A percentile compares a stretch with the other conserved stretches of the same genome.
These are phyloP conservation scores for Camelina laxa DNA, from an alignment of 345 rosid species.

Conservation along the genomic window DNA sequence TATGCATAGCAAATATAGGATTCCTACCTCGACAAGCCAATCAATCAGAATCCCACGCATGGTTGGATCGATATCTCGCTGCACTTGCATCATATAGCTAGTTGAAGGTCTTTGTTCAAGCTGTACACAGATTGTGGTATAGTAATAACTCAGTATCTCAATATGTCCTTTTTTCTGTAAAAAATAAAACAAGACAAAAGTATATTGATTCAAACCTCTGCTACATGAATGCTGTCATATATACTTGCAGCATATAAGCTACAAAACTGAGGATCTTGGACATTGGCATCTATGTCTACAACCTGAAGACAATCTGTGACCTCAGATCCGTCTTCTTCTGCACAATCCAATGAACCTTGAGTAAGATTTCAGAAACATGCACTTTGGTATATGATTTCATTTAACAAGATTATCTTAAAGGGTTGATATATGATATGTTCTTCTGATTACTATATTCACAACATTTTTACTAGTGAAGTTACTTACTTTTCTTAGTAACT, in stretches of 20 bases:
- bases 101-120: constrained; percentile 73
- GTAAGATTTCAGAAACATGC: constrained; percentile 4
- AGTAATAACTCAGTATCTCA: constrained; percentile 2
- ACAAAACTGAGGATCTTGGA: constrained; percentile 66
- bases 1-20: neutral
- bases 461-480: neutral
- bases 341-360: constrained; percentile 39
- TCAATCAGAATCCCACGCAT: constrained; percentile 88
- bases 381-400: neutral
- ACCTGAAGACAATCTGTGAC: constrained; percentile 36
- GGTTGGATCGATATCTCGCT: constrained; percentile 65
- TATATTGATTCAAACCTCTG: constrained; percentile 64
- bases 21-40: constrained; percentile 89
- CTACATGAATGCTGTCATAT: constrained; percentile 53
- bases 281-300: constrained; percentile 68
- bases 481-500: constrained; percentile 25
- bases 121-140: constrained; percentile 43
- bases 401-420: constrained; percentile 8
- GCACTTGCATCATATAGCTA: constrained; percentile 71
- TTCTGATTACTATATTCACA: neutral
- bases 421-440: neutral
- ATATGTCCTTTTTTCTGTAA: neutral
- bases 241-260: constrained; percentile 74
- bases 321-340: constrained; percentile 52
- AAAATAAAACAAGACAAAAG: neutral